These are phyloP conservation scores for Ochromonas danica DNA, from an alignment of 108 stramenopile species.

Conservation along the genomic window DNA sequence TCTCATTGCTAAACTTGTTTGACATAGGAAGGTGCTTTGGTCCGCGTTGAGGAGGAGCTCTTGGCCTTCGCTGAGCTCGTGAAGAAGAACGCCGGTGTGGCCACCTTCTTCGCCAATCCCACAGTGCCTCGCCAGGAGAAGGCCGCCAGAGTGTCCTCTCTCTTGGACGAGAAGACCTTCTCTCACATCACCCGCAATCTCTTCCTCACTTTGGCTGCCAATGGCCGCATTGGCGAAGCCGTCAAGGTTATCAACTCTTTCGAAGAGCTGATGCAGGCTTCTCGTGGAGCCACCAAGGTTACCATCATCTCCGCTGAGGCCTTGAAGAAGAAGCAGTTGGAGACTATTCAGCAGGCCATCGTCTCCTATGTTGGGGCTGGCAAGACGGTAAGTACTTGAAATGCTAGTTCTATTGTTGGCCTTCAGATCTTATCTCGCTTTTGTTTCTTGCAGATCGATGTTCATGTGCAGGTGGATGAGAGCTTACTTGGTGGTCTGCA, in stretches of 20 bases:
- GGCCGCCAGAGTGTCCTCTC: not conserved
- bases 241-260: not conserved
- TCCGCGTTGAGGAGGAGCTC: constrained; percentile 4
- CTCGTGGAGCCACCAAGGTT: not conserved
- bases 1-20: too few relatives aligned
- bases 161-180: constrained; percentile 9
- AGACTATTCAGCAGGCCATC: not conserved
- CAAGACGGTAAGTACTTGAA: not conserved
- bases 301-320: constrained; percentile 33
- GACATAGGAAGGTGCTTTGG: too few relatives aligned
- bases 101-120: constrained; percentile 24
- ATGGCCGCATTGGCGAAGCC: constrained; percentile 20
- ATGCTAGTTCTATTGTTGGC: too few relatives aligned
- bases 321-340: constrained; percentile 27
- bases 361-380: not conserved
- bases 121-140: constrained; percentile 28
- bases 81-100: constrained; percentile 19
- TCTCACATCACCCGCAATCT: constrained; percentile 26
- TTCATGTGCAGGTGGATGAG: not conserved
- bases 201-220: constrained; percentile 30
- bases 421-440: too few relatives aligned
- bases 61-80: not conserved
- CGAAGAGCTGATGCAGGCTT: constrained; percentile 22
- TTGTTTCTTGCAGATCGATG: not conserved
- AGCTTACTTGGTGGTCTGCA: constrained; percentile 7